These are phyloP conservation scores for Ustilago curta DNA, from an alignment of 1,284 basidiomycete species.

Conservation along the genomic window DNA sequence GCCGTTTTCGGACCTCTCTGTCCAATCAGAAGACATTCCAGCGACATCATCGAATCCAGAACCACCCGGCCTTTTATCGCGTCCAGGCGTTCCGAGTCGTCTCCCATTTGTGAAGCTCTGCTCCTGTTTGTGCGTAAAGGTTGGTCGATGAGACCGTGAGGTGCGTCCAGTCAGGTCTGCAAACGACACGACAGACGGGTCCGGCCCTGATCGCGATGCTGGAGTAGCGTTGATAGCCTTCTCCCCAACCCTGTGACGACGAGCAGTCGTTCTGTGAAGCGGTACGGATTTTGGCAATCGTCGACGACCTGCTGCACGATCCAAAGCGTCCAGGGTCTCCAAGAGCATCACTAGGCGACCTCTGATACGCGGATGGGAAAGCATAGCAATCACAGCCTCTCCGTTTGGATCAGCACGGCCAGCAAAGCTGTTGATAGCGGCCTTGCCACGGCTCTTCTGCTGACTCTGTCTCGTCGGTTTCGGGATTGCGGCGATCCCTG, in stretches of 20 bases:
- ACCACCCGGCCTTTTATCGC: conserved; percentile 4
- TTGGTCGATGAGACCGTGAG: conserved; percentile 18
- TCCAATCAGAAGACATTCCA: conserved; percentile 55
- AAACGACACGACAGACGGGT: background rate
- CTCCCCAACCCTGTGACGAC: background rate
- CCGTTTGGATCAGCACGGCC: conserved; percentile 5
- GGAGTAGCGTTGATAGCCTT: background rate
- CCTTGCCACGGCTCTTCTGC: conserved; percentile 1
- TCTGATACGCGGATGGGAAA: conserved; percentile 28
- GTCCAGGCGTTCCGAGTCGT: conserved; percentile 9
- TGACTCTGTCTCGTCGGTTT: background rate
- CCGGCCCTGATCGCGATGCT: background rate
- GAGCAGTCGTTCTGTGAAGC: background rate
- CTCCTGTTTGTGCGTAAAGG: conserved; percentile 6
- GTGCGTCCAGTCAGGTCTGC: background rate
- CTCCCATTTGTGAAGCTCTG: conserved; percentile 2
- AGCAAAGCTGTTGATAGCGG: background rate
- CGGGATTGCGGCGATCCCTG: conserved; percentile 1
- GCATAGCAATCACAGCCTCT: conserved; percentile 19
- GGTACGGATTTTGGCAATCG: background rate
- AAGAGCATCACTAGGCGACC: conserved; percentile 29
- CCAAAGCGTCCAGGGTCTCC: conserved; percentile 28
- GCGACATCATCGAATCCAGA: conserved; percentile 25
- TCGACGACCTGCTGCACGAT: conserved; percentile 25
- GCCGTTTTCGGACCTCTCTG: conserved; percentile 50